A percentile compares a stretch with the other conserved stretches of the same genome.
phyloP scores from a whole-genome alignment of 1,284 basidiomycete species.

The Cutaneotrichosporon cyanovorans region DNA sequence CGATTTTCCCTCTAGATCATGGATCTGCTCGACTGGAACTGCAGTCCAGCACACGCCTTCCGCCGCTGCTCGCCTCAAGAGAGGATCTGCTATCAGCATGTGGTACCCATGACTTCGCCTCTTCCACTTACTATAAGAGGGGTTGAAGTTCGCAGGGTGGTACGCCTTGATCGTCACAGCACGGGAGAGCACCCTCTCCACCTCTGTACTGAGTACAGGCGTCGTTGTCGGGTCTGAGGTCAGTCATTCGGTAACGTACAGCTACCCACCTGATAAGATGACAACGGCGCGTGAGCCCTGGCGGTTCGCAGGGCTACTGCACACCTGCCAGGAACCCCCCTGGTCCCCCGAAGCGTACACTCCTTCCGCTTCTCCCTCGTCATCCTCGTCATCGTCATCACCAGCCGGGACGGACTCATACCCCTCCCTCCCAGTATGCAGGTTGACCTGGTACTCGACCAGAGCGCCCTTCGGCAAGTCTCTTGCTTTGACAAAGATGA shows the following conservation, averaged over 20 bases:
- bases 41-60: conserved; percentile 1
- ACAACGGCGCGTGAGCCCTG: conserved; percentile 21
- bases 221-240: background rate
- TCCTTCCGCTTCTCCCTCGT: conserved; percentile 7
- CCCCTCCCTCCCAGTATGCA: conserved; percentile 37
- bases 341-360: conserved; percentile 5
- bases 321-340: conserved; percentile 21
- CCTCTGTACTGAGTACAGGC: background rate
- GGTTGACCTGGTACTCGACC: conserved; percentile 49
- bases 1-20: background rate
- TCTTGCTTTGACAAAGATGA: conserved; percentile 61
- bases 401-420: background rate
- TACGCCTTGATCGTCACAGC: conserved; percentile 21
- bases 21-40: conserved; percentile 7
- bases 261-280: conserved; percentile 19
- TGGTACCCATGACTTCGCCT: background rate
- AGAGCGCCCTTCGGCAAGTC: conserved; percentile 67
- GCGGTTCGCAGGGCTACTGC: conserved; percentile 6
- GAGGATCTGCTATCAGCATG: conserved; percentile 4
- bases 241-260: background rate
- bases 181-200: background rate
- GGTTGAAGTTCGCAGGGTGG: conserved; percentile 9
- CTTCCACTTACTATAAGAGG: background rate
- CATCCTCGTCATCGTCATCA: conserved; percentile 17
- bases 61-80: background rate